These are phyloP conservation scores for Blastocystis hominis DNA, from an alignment of 352 stramenopile genomes.

Conservation along the genomic window DNA sequence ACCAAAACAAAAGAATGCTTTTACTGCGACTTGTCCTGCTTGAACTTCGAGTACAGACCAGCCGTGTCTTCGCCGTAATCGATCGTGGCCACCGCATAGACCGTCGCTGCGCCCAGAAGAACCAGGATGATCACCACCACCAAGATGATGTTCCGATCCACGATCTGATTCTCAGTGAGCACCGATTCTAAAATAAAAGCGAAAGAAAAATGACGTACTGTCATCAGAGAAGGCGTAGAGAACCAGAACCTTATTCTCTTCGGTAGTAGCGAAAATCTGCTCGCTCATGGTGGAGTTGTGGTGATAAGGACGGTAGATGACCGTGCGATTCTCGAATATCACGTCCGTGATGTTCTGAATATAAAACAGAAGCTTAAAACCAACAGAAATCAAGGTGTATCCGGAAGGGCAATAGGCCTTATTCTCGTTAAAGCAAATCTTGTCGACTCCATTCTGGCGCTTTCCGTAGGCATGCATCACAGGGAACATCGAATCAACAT, in stretches of 20 bases:
- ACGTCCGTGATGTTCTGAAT: not conserved
- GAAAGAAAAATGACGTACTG: not conserved
- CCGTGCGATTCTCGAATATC: not conserved
- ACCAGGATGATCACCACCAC: constrained; percentile 30
- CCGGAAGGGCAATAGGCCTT: not conserved
- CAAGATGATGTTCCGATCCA: constrained; percentile 35
- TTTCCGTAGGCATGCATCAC: not conserved
- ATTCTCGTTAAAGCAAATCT: constrained; percentile 39
- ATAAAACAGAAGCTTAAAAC: not conserved
- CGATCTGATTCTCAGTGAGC: not conserved
- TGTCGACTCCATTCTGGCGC: not conserved
- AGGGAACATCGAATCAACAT: not conserved
- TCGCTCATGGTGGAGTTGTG: not conserved
- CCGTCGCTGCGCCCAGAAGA: not conserved
- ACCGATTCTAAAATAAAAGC: not conserved
- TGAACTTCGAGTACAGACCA: constrained; percentile 40
- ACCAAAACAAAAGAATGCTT: not conserved
- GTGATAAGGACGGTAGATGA: constrained; percentile 33
- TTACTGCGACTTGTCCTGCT: constrained; percentile 44
- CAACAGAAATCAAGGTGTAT: not conserved
- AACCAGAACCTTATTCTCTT: not conserved
- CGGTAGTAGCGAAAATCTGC: not conserved
- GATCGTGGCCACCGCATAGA: constrained; percentile 15
- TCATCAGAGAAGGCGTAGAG: not conserved
- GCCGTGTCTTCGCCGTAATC: constrained; percentile 36